These are phyloP conservation scores for Aristolochia contorta DNA, from an alignment of 164 flowering plant species.

Conservation along the genomic window DNA sequence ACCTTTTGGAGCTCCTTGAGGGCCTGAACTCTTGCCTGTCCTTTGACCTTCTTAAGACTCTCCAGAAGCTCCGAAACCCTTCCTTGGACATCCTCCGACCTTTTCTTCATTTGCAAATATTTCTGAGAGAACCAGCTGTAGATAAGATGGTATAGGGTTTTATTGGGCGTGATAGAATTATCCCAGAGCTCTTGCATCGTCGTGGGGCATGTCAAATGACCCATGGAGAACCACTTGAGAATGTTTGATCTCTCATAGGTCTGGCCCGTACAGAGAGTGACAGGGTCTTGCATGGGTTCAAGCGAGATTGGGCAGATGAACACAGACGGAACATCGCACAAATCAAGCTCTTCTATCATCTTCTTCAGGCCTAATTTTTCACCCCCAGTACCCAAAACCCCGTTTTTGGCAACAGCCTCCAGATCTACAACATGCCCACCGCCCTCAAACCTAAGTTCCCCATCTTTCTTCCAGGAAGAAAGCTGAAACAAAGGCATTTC, in stretches of 20 bases:
- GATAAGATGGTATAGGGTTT: constrained; percentile 41
- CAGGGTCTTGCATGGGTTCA: constrained; percentile 80
- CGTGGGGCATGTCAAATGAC: constrained; percentile 62
- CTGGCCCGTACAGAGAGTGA: constrained; percentile 64
- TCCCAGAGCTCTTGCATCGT: constrained; percentile 62
- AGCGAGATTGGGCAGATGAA: constrained; percentile 80
- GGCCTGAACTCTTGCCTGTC: constrained; percentile 67
- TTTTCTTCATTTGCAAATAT: constrained; percentile 65
- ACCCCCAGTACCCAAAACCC: constrained; percentile 34
- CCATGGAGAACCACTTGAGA: constrained; percentile 59
- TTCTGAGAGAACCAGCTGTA: constrained; percentile 60
- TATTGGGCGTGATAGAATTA: constrained; percentile 56
- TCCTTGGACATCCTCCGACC: constrained; percentile 75
- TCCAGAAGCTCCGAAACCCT: constrained; percentile 61
- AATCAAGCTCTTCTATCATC: constrained; percentile 47
- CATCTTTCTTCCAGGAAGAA: constrained; percentile 20
- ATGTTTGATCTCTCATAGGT: constrained; percentile 73
- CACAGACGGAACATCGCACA: constrained; percentile 46
- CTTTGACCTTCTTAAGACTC: constrained; percentile 68
- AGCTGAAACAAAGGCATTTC: constrained; percentile 40
- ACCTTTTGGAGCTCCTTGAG: constrained; percentile 62
- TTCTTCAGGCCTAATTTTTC: constrained; percentile 37
- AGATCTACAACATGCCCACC: constrained; percentile 43
- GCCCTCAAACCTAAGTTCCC: constrained; percentile 27
- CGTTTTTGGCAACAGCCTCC: constrained; percentile 44